A percentile compares a stretch with the other conserved stretches of the same genome.
These are phyloP conservation scores for Hypoxylon sp. DNA, from an alignment of 2,329 filamentous ascomycete genomes.

Conservation along the genomic window DNA sequence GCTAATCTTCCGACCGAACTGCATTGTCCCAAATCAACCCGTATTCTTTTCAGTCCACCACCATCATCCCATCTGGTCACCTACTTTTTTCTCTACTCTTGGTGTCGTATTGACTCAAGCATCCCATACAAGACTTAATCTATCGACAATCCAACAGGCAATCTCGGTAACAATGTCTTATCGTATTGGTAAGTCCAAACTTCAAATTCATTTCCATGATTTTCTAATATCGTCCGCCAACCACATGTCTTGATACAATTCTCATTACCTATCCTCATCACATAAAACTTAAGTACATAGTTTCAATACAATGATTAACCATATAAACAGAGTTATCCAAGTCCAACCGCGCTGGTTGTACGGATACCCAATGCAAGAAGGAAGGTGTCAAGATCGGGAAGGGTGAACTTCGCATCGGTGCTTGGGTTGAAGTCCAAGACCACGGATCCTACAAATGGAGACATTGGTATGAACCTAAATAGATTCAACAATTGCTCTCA, in stretches of 20 bases:
- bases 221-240: too few species aligned
- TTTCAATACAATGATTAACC: too few species aligned
- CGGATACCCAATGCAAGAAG: conserved; percentile 77
- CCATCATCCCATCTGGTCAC: conserved; percentile 2
- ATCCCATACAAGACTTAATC: conserved; percentile 7
- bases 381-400: conserved; percentile 75
- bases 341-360: conserved; percentile 77
- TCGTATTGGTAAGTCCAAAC: conserved; percentile 54
- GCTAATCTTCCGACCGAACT: neutral
- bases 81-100: conserved; percentile 4
- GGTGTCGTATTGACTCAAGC: conserved; percentile 1
- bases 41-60: conserved; percentile 1
- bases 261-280: conserved; percentile 11
- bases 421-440: conserved; percentile 70
- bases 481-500: too few species aligned
- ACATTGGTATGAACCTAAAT: conserved; percentile 83
- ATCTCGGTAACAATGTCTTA: conserved; percentile 53
- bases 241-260: conserved; percentile 7
- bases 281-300: too few species aligned
- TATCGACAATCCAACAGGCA: conserved; percentile 14
- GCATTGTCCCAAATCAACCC: neutral
- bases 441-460: conserved; percentile 78
- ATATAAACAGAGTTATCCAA: conserved; percentile 79
- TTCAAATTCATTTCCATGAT: conserved; percentile 10
- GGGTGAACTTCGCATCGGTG: conserved; percentile 79